Base-by-base conservation (phyloP, 257 asterid species). In the Solanum virginianum region DNA sequence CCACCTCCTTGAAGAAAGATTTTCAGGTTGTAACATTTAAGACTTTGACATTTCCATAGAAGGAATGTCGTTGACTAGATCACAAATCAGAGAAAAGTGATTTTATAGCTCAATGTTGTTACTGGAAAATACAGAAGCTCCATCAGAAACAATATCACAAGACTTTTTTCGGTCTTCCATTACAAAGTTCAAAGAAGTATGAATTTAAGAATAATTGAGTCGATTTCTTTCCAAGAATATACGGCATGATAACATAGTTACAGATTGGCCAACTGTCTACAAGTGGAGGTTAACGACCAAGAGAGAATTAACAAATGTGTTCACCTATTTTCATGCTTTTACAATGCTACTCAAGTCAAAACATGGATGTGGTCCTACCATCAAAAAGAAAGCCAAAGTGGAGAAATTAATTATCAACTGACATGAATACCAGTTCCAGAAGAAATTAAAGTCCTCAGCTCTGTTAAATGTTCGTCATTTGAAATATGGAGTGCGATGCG, bases 401-500 rank as follows among this genome's bases (percentile, higher is more conserved):
- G 83, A 53, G 29, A 79, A 29, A 79, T 16, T 79, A 53, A 79
- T 79, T 79, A 79, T 79, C 83, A 79, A 79, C 83, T 79, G 83
- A 79, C 83, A 79, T 79, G 63, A 79, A 53, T 79, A 83, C 83
- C 80, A 65, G 80, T 86, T 72, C 86, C 85, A 65, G 71, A 83
- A 69, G 93, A 89, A 79, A 84, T 89, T 87, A 90, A 87, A 81
- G 87, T 89, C 89, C 88, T 87, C 85, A 90, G 85, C 88, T 90
- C 91, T 86, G 59, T 83, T 86, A 89, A 89, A 86, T 90, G 93
- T 85, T 90, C 93, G 45, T 90, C 93, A 47, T 89, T 89, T 75
- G 93, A 87, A 80, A 90, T 90, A 87, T 90, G 89, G 71, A 90
- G 93, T 51, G 88, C 88, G n/a, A 89, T 89, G 81, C 93, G 93